Evolutionary conservation across 176 grass and related monocot species (phyloP).

Genomic region (Ensete glaucum): DNA sequence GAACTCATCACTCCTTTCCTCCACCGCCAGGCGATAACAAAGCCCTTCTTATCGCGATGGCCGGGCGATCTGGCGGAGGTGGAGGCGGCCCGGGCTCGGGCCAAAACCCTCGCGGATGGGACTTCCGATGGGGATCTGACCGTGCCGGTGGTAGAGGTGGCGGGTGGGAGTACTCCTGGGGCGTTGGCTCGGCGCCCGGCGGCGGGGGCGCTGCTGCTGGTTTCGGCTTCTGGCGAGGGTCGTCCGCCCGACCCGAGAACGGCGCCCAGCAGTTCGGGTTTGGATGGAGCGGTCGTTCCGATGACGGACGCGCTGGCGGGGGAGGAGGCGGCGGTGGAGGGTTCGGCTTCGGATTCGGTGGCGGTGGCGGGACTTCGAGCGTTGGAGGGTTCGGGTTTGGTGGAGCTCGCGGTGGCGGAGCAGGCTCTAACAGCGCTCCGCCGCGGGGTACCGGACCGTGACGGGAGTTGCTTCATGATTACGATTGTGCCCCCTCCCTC

Average conservation of each 20-base stretch:
- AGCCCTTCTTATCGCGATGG: not conserved
- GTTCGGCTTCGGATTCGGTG: not conserved
- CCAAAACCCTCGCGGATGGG: not conserved
- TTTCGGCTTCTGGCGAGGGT: constrained; percentile 7
- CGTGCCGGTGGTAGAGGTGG: not conserved
- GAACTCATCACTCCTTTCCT: not conserved
- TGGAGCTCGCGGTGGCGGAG: not conserved
- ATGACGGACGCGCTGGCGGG: not conserved
- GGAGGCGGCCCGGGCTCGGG: not conserved
- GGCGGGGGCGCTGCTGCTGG: not conserved
- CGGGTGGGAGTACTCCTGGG: constrained; percentile 8
- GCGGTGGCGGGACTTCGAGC: not conserved
- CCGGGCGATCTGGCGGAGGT: not conserved
- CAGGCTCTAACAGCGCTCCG: not conserved
- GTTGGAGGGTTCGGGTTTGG: constrained; percentile 1
- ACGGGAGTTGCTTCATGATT: not conserved
- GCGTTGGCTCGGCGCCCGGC: not conserved
- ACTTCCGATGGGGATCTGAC: not conserved
- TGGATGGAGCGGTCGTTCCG: not conserved
- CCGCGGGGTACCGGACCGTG: not conserved
- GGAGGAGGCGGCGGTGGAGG: not conserved
- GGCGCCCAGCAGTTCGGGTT: not conserved
- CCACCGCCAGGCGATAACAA: not conserved
- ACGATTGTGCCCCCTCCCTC: too few species aligned
- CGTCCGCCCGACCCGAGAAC: not conserved